Evolutionary conservation across 2,329 filamentous ascomycete species (phyloP), one percentile per base, ranked within the genome.

Genomic region (Rhytidhysteron rufulum): DNA sequence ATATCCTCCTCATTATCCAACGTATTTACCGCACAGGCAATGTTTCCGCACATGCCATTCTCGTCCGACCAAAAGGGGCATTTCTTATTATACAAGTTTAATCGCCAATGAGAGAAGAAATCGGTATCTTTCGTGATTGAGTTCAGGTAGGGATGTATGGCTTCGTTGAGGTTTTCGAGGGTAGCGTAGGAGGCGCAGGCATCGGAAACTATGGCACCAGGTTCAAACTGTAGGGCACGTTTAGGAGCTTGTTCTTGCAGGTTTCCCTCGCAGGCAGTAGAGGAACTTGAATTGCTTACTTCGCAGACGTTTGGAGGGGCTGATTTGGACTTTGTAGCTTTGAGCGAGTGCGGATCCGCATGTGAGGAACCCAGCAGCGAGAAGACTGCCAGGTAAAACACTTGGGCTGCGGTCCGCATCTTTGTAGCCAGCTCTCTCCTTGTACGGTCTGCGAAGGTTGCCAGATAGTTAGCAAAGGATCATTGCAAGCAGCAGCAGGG

Each of bases 41-140:
- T 89, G 68, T 98, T 98, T 50, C 90, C 93, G 67, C 93, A 98
- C 77, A 96, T 87, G 65, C 88, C 88, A 66, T 86, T 85, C 46
- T 89, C 84, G 65, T 98, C 93, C 60, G 83, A 80, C 91, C 93
- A 98, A 65, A 97, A 98, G 0, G 93, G 93, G 60, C 93, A 98
- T 68, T 80, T 82, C 67, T 93, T 95, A 67, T 94, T 86, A 68
- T 88, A 98, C 16, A 98, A 78, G 64, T 96, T 97, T 33, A 98
- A 73, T 42, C 93, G 85, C 71, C 97, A 98, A 68, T 97, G 89
- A 39, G 91, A 91, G 70, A 98, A 98, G 77, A 96, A 98, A 68
- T 98, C 93, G 65, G 91, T 95, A 39, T 86, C 82, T 54, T 80
- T 80, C 0, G 88, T 95, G 33, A 98, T 80, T 40, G 87, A 84